Conservation (phyloP, 192 early-diverging fungal species). For the Diversispora eburnea region DNA sequence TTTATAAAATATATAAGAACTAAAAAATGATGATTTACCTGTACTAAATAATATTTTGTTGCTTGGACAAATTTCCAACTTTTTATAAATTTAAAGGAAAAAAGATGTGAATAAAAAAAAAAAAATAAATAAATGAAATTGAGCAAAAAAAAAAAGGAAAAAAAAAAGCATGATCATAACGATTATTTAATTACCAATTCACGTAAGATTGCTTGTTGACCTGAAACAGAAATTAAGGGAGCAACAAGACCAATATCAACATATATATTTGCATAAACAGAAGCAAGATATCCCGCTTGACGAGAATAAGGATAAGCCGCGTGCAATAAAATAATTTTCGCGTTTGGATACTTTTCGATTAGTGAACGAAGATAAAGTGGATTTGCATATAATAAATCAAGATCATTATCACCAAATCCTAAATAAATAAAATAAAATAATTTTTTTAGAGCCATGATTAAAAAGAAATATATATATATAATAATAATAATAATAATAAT, state of each 20-base stretch:
- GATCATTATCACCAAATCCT: constrained; percentile 33
- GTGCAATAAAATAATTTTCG: constrained; percentile 29
- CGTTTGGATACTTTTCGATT: constrained; percentile 31
- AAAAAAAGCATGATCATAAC: neutral
- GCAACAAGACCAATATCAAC: constrained; percentile 21
- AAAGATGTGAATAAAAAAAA: neutral
- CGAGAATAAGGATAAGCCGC: constrained; percentile 31
- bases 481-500: neutral
- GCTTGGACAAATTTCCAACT: constrained; percentile 17
- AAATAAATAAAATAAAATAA: neutral
- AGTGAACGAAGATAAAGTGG: constrained; percentile 25
- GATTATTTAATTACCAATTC: neutral
- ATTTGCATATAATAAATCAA: constrained; percentile 28
- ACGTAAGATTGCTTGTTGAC: neutral
- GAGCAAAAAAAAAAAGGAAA: neutral
- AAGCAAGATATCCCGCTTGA: constrained; percentile 30
- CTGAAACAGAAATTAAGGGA: neutral
- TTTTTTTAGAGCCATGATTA: neutral
- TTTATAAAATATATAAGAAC: neutral
- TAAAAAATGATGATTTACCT: constrained; percentile 3
- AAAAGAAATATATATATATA: neutral
- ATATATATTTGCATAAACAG: constrained; percentile 22
- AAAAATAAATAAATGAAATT: neutral
- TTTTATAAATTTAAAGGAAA: neutral
- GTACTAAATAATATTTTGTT: constrained; percentile 28